A percentile compares a stretch with the other conserved stretches of the same genome.
These are phyloP conservation scores for Apophysomyces ossiformis DNA, from an alignment of 371 early-diverging fungal genomes.

Conservation along the genomic window DNA sequence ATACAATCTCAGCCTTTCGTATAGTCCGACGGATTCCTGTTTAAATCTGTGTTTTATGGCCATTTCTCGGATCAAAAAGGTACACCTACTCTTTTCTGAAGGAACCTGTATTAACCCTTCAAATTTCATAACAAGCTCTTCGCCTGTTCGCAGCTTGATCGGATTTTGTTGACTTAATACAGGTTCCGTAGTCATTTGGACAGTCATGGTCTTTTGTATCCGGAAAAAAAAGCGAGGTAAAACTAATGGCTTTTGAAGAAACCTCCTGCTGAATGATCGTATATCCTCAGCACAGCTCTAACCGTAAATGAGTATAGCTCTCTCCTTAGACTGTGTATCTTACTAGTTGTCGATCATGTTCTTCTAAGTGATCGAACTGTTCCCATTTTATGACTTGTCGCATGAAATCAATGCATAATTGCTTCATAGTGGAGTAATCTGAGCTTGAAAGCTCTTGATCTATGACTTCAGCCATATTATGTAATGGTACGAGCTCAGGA, in stretches of 20 bases:
- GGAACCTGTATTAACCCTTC: slow-evolving; percentile 37
- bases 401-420: slow-evolving; percentile 24
- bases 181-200: slow-evolving; percentile 41
- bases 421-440: slow-evolving; percentile 5
- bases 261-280: slow-evolving; percentile 17
- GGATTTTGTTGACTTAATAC: slow-evolving; percentile 33
- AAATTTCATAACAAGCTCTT: slow-evolving; percentile 40
- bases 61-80: neutral
- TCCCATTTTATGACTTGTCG: slow-evolving; percentile 30
- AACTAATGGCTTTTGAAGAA: slow-evolving; percentile 30
- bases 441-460: neutral
- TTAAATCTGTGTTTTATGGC: neutral
- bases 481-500: slow-evolving; percentile 37
- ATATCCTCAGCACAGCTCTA: slow-evolving; percentile 28
- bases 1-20: slow-evolving; percentile 35
- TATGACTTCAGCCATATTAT: slow-evolving; percentile 13
- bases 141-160: slow-evolving; percentile 23
- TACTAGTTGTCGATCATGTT: slow-evolving; percentile 19
- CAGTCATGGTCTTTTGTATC: slow-evolving; percentile 25
- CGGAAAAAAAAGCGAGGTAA: slow-evolving; percentile 40
- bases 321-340: neutral
- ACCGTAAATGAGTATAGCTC: neutral
- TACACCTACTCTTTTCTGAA: slow-evolving; percentile 19
- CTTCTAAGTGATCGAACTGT: slow-evolving; percentile 20
- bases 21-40: slow-evolving; percentile 22